Evolutionary conservation across 805 yeast genomes (phyloP).

Genomic region (Hemisphaericaspora nanyangensis): DNA sequence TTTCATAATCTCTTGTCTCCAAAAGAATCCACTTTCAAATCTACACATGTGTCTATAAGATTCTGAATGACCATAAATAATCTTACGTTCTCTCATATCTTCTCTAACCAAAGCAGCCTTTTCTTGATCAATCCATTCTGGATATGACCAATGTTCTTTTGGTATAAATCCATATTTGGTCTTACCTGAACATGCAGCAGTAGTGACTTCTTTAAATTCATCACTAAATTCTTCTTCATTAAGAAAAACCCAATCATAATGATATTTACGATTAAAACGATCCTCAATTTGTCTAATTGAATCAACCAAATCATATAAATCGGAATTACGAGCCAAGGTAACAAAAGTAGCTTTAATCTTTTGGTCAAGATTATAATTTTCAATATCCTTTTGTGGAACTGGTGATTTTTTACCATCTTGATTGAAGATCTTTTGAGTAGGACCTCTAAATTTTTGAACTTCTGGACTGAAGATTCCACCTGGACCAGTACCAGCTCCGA

Average conservation of each 20-base stretch:
- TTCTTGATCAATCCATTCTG: conserved; percentile 71
- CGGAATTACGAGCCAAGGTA: conserved; percentile 70
- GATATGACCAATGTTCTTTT: conserved; percentile 81
- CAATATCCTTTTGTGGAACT: conserved; percentile 8
- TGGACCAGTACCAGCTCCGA: background rate
- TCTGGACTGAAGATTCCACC: background rate
- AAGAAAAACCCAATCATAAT: conserved; percentile 92
- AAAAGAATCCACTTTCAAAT: conserved; percentile 85
- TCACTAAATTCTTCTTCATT: conserved; percentile 82
- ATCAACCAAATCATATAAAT: conserved; percentile 53
- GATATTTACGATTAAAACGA: conserved; percentile 72
- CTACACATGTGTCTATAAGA: conserved; percentile 91
- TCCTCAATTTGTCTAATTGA: conserved; percentile 81
- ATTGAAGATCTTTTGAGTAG: conserved; percentile 6
- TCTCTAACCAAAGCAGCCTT: conserved; percentile 63
- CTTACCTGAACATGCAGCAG: conserved; percentile 66
- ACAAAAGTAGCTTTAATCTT: conserved; percentile 76
- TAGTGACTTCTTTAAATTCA: conserved; percentile 67
- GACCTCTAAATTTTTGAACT: conserved; percentile 7
- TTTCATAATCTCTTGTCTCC: conserved; percentile 64
- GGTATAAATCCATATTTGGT: conserved; percentile 77
- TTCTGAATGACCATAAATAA: conserved; percentile 73
- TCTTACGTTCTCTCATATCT: conserved; percentile 48
- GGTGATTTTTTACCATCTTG: conserved; percentile 5
- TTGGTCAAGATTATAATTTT: conserved; percentile 4